These are phyloP conservation scores for Globisporangium sylvaticum DNA, from an alignment of 352 stramenopile genomes.

Conservation along the genomic window DNA sequence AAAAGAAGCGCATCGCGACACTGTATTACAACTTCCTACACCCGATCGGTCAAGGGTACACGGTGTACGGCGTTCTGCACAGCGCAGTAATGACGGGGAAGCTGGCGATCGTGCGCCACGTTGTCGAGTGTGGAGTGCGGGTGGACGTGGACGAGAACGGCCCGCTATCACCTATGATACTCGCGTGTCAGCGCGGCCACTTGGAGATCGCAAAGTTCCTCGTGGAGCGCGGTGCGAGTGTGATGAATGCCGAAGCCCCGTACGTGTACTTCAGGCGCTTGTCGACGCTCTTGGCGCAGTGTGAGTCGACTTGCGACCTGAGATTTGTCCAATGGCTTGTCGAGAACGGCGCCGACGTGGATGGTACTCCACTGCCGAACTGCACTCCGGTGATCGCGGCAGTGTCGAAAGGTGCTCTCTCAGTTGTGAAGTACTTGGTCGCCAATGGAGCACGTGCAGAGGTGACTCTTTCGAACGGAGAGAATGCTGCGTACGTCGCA, in stretches of 20 bases:
- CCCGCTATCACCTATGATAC: background rate
- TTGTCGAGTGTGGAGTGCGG: background rate
- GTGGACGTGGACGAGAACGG: background rate
- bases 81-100: background rate
- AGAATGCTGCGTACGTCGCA: background rate
- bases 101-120: background rate
- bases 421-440: background rate
- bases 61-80: background rate
- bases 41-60: background rate
- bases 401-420: background rate
- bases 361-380: background rate
- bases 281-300: background rate
- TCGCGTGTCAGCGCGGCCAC: background rate
- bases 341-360: background rate
- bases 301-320: background rate
- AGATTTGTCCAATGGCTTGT: background rate
- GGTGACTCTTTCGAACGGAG: background rate
- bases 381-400: background rate
- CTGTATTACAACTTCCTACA: background rate
- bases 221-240: background rate
- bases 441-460: background rate
- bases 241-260: background rate
- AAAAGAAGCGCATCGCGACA: background rate
- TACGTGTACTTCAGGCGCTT: background rate
- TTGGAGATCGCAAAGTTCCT: slow-evolving; percentile 3